phyloP scores from a whole-genome alignment of 768 basidiomycete species.

The Lentinula edodes region DNA sequence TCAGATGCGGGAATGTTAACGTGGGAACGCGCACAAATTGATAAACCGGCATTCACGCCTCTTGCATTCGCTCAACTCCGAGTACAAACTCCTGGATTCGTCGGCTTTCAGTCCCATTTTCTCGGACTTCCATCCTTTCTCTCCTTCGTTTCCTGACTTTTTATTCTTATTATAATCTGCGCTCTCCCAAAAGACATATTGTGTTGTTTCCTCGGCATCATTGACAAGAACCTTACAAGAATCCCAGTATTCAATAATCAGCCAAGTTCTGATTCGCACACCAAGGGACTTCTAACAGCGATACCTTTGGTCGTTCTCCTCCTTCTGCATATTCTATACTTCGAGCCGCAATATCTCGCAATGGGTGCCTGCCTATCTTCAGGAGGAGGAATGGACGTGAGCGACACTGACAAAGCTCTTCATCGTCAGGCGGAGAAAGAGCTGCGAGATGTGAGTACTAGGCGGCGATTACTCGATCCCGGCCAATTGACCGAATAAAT shows the following conservation, averaged over 20 bases:
- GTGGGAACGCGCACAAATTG: neutral
- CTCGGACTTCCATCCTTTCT: neutral
- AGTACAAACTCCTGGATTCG: neutral
- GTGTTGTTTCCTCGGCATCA: neutral
- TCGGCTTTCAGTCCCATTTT: neutral
- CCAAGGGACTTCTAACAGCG: neutral
- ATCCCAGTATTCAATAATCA: neutral
- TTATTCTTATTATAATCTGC: neutral
- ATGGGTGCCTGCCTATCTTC: constrained; percentile 85
- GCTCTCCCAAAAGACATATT: neutral
- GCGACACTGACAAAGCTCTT: constrained; percentile 61
- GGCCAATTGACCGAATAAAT: neutral
- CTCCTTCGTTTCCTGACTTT: neutral
- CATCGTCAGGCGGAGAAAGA: constrained; percentile 73
- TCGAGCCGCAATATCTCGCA: neutral
- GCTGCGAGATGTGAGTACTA: constrained; percentile 59
- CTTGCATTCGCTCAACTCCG: neutral
- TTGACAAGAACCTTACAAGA: neutral
- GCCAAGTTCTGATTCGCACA: neutral
- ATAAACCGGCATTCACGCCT: neutral
- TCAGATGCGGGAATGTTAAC: neutral
- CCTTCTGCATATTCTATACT: neutral
- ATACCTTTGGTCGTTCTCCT: neutral
- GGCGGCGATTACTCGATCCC: neutral
- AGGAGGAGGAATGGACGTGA: constrained; percentile 45